A percentile compares a stretch with the other conserved stretches of the same genome.
phyloP scores from a whole-genome alignment of 345 rosid species.

The Psidium guajava region DNA sequence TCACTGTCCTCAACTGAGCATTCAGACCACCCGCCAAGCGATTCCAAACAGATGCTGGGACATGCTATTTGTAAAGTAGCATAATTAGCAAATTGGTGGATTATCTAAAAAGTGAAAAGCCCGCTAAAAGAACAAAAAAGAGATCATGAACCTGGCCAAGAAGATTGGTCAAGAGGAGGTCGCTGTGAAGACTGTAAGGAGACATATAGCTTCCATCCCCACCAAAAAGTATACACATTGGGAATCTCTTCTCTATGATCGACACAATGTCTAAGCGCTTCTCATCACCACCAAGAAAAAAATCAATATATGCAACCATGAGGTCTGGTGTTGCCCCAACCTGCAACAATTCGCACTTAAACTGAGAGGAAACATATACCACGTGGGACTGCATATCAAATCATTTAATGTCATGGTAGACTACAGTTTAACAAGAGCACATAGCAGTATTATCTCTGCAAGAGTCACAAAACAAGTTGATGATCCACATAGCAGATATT shows the following conservation, averaged over 20 bases:
- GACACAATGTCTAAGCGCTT: conserved; percentile 90
- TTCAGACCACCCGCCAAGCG: conserved; percentile 93
- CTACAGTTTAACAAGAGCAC: not conserved
- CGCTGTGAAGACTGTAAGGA: conserved; percentile 79
- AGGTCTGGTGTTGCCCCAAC: conserved; percentile 95
- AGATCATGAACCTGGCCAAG: conserved; percentile 67
- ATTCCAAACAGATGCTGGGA: conserved; percentile 87
- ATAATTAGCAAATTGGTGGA: not conserved
- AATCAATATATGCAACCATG: conserved; percentile 90
- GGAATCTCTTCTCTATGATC: conserved; percentile 77
- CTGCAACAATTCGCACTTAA: conserved; percentile 28
- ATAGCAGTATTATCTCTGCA: not conserved
- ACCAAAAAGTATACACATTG: conserved; percentile 94
- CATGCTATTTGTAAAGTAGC: conserved; percentile 38
- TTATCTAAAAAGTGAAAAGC: not conserved
- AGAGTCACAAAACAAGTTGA: not conserved
- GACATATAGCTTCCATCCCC: conserved; percentile 99
- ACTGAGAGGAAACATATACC: not conserved
- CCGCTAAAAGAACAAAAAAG: not conserved
- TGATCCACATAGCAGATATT: not conserved
- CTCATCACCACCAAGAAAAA: conserved; percentile 98
- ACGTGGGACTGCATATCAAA: not conserved
- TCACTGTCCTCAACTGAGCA: conserved; percentile 92
- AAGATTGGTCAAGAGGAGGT: conserved; percentile 69
- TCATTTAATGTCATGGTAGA: not conserved